Base-by-base conservation (phyloP, 176 grass and related monocot species). In the Triticum dicoccoides region DNA sequence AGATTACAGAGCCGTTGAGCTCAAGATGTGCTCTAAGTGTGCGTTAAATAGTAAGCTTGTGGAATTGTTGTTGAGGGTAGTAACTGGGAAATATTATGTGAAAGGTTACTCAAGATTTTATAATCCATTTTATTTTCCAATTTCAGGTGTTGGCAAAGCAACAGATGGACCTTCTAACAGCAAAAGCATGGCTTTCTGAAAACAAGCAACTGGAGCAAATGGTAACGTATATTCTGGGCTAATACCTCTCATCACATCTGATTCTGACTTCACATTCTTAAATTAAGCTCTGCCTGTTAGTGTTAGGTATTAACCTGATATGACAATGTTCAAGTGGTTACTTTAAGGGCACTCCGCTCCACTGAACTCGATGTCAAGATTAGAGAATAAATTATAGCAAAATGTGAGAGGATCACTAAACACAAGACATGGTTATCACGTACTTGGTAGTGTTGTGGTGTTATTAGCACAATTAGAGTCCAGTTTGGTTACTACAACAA, bases 121-220 rank as follows among this genome's bases (percentile, higher is more conserved):
- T 15, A 54, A 66, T 75, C 32, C 51, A 25, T 89, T 80, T 45
- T 58, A 62, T 68, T 51, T 85, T 81, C 8, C 4, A 81, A 62
- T 92, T 80, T 49, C 83, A 99, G 97, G 87, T 91, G 63, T 87
- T 99, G 90, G 87, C 85, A 69, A 96, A 93, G 64, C 93, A 90
- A 88, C 92, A 99, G 41, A 89, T 94, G 77, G 92, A 96, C 88
- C 91, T 93, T 91, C 87, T 99, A 81, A 99, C 92, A 61, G 89
- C 90, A 83, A 88, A 91, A 90, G 84, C 97, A 81, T 99, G 97
- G 97, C 77, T 96, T 93, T 85, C 58, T 86, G 87, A 91, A 90
- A 93, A 90, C 63, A 93, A 92, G 61, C 85, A 94, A 80, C 83
- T 96, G 13, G 89, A 99, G 85, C 80, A 77, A 79, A 96, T 93